A percentile compares a stretch with the other conserved stretches of the same genome.
Conservation (phyloP, 768 basidiomycete genomes). For the Auricularia sp. region DNA sequence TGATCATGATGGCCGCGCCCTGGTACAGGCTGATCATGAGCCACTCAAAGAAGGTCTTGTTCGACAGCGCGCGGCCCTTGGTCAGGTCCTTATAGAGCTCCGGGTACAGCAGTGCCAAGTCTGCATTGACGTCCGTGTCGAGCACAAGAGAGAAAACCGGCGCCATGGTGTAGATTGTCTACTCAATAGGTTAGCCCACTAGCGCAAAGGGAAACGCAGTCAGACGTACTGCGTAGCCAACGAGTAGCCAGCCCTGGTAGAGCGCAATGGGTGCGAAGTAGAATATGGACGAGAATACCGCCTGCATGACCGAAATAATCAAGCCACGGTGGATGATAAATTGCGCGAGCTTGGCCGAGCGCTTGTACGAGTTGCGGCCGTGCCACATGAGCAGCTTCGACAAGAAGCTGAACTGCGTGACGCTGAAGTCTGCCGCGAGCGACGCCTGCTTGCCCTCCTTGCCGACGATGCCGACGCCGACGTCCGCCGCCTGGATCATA, state of each 20-base stretch:
- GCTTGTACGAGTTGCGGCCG: constrained; percentile 95
- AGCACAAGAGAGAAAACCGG: constrained; percentile 96
- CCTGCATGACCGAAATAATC: constrained; percentile 97
- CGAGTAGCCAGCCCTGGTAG: constrained; percentile 97
- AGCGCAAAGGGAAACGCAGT: too few relatives aligned
- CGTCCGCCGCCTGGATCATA: constrained; percentile 99
- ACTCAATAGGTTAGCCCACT: background rate
- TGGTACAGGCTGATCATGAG: constrained; percentile 96
- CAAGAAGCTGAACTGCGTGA: constrained; percentile 91
- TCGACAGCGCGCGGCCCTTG: constrained; percentile 91
- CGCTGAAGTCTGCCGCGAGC: constrained; percentile 96
- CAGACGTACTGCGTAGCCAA: constrained; percentile 58
- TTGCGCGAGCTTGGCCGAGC: constrained; percentile 93
- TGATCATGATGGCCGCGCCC: constrained; percentile 98
- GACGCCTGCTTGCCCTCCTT: constrained; percentile 99
- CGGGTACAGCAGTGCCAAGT: constrained; percentile 88
- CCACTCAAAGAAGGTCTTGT: constrained; percentile 99
- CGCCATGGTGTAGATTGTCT: constrained; percentile 91
- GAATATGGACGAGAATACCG: constrained; percentile 87
- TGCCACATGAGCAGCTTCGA: constrained; percentile 98
- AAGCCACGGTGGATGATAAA: constrained; percentile 97
- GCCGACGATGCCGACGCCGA: constrained; percentile 95
- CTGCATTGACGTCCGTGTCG: constrained; percentile 92
- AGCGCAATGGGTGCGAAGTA: constrained; percentile 93
- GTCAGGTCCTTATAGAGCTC: constrained; percentile 96